Base-by-base conservation (phyloP, 495 filamentous ascomycete genomes). In the Glarea lozoyensis region DNA sequence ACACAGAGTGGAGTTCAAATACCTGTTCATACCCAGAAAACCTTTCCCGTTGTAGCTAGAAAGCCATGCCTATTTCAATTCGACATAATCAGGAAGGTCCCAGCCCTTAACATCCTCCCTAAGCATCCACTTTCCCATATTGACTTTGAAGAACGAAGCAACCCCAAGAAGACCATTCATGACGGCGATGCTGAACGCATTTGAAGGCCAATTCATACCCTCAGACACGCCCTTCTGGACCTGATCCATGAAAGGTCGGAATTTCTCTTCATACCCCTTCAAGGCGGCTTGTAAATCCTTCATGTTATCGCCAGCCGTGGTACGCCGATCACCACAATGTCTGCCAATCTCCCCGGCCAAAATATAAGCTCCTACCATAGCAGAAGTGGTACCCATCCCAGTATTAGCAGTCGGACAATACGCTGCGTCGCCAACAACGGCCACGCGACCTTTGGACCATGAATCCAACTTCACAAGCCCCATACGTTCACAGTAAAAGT, bases 321-420 rank as follows among this genome's bases (percentile, higher is more conserved):
- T n/a, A n/a, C n/a, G n/a, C n/a, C n/a, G n/a, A n/a, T n/a, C n/a
- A n/a, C n/a, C n/a, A n/a, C n/a, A n/a, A 20, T 54, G 61, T 36
- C 50, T 60, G 20, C 48, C 55, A 21, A 79, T 61, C 49, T 76
- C 72, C 10, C 72, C 72, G 1, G 74, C 74, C 1, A 76, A 60
- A 1, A 74, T 34, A 44, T 75, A 78, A 0, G 71, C 68, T 11
- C 74, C 73, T 10, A 66, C 57, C 0, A 78, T 49, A 10, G 59
- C 54, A 13, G 50, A 48, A 0, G 64, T 61, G 0, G 72, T 75
- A 0, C 72, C 73, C 58, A 72, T 64, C 0, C 73, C 72, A 4
- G 74, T 76, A 6, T 78, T 13, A 2, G 77, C 58, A 0, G 61
- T 18, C 4, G 45, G 45, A 1, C 31, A 31, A 19, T 48, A 48